Base-by-base conservation (phyloP, 1,284 basidiomycete species). In the Ceratobasidium sp. region DNA sequence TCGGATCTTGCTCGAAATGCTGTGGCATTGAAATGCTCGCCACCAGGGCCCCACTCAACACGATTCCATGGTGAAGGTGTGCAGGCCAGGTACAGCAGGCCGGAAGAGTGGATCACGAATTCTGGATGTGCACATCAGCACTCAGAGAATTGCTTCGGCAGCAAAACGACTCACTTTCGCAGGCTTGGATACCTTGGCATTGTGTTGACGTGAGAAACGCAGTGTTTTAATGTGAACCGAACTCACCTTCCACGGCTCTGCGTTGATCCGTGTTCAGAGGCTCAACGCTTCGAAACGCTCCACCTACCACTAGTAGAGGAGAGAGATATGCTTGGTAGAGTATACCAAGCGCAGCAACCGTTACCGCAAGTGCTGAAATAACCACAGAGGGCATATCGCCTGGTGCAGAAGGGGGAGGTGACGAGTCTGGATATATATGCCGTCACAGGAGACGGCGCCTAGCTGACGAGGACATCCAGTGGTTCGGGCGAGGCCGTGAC, bases 141-240 rank as follows among this genome's bases (percentile, higher is more conserved):
- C 29, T 41, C 29, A 46, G 37, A 31, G 27, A 13, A 24, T 58
- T 46, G 61, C n/a, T 75, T 72, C 41, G 34, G 27, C 34, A 31
- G 54, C 43, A 74, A 66, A n/a, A 56, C 9, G 46, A 41, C 84
- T 14, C 76, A 90, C 90, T 90, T 81, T 91, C 90, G 77, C 90
- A 91, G 49, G 89, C 90, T 75, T 87, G 81, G 3, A 90, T 81
- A 31, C 86, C 84, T n/a, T 59, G 34, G 24, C 9, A 14, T 16
- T 16, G 14, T 49, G n/a, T n/a, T n/a, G n/a, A n/a, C n/a, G n/a
- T n/a, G n/a, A n/a, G n/a, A n/a, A n/a, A n/a, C n/a, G n/a, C n/a
- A n/a, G n/a, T n/a, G n/a, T n/a, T n/a, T n/a, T n/a, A n/a, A n/a
- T n/a, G n/a, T n/a, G 65, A 27, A 13, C 7, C 39, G 14, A 24